These are phyloP conservation scores for Citeromyces hawaiiensis DNA, from an alignment of 1,139 yeast species.

Conservation along the genomic window DNA sequence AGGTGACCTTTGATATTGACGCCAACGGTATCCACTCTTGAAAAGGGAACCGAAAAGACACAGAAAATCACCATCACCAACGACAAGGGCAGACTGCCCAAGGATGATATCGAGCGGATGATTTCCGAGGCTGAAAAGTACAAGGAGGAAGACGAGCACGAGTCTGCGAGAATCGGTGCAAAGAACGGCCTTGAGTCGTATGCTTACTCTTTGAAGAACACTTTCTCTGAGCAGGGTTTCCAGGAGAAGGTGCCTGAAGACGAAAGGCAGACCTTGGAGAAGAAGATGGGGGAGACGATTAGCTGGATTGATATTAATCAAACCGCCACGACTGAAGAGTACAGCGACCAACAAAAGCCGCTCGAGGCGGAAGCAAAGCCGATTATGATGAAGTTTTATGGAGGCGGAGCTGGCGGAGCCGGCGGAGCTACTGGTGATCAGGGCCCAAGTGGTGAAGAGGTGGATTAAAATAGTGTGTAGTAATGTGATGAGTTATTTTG, in stretches of 20 bases:
- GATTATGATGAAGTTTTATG: conserved; percentile 50
- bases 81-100: conserved; percentile 92
- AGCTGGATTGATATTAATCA: conserved; percentile 37
- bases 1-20: conserved; percentile 38
- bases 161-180: conserved; percentile 63
- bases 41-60: conserved; percentile 54
- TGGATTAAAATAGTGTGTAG: too few relatives aligned
- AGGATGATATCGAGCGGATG: conserved; percentile 93
- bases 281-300: conserved; percentile 29
- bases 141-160: conserved; percentile 77
- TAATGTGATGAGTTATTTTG: too few relatives aligned
- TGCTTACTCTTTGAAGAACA: conserved; percentile 35
- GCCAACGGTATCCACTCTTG: conserved; percentile 41
- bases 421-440: conserved; percentile 26
- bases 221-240: conserved; percentile 28
- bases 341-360: conserved; percentile 51
- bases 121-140: conserved; percentile 82
- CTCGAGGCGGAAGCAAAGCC: conserved; percentile 55
- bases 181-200: conserved; percentile 45
- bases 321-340: conserved; percentile 39
- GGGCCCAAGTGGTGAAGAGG: conserved; percentile 68
- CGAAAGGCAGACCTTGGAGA: conserved; percentile 26
- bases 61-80: conserved; percentile 76
- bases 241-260: conserved; percentile 39
- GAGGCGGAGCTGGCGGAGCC: conserved; percentile 39